Base-by-base conservation (phyloP, 2,329 filamentous ascomycete species). In the Epichloe festucae region DNA sequence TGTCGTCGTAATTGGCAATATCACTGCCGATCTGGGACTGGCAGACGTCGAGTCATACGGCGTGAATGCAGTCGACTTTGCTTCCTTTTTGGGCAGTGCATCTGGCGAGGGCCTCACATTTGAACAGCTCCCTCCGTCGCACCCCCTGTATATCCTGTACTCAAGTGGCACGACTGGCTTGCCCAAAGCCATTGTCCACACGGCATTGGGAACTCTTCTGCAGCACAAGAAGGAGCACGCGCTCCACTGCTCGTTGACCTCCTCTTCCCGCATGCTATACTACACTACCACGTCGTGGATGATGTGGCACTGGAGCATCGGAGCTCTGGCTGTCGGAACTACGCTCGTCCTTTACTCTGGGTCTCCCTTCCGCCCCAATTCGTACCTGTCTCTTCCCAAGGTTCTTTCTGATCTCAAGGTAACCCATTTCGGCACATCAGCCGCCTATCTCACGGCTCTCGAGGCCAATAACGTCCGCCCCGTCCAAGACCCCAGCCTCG, bases 231-330 rank as follows among this genome's bases (percentile, higher is more conserved):
- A 98, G 65, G 93, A 97, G 65, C 90, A 95, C 63, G 77, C 85
- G 46, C 74, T 97, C 3, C 91, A 97, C 64, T 87, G 86, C 65
- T 89, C 89, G 21, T 81, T 98, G 56, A 75, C 77, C 8, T 77
- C 84, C 0, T 72, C 74, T 2, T 87, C 89, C 42, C 78, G 84
- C 19, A 76, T 96, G 62, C 87, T 96, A 67, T 96, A 96, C 71
- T 96, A 90, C 70, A 95, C 89, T 1, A 96, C 90, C 3, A 89
- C 85, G 11, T 94, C 89, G 0, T 96, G 90, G 93, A 97, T 98
- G 90, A 97, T 97, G 91, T 96, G 90, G 89, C 91, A 97, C 66
- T 97, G 91, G 90, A 83, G 90, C 41, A 79, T 96, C 19, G 91
- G 88, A 1, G 88, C 84, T 5, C 80, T 97, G 4, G 87, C 90